Conservation (phyloP, 345 rosid species). For the Dipteronia dyeriana region DNA sequence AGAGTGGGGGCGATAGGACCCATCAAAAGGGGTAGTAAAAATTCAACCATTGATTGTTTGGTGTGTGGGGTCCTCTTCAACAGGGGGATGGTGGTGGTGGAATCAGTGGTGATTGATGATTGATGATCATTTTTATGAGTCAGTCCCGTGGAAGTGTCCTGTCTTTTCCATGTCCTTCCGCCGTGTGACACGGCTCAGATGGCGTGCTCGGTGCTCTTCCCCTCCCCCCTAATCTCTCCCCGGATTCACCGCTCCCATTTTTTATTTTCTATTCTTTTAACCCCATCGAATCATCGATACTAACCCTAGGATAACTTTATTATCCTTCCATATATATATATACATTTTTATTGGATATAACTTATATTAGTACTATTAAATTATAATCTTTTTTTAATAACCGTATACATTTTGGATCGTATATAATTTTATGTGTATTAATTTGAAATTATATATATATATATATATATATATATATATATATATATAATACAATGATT, state of each 20-base stretch:
- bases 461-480: too few species aligned
- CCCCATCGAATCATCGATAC: too few species aligned
- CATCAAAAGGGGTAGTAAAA: not conserved
- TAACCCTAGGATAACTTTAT: too few species aligned
- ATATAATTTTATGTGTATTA: too few species aligned
- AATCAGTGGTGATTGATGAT: not conserved
- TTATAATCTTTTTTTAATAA: too few species aligned
- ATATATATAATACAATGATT: too few species aligned
- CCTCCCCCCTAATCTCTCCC: not conserved
- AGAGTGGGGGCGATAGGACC: not conserved
- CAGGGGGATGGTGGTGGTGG: not conserved
- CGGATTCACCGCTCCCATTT: conserved; percentile 17
- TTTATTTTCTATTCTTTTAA: not conserved
- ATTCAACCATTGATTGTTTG: not conserved
- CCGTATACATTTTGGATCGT: too few species aligned
- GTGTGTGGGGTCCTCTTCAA: not conserved
- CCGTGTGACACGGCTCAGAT: conserved; percentile 31
- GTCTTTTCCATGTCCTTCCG: conserved; percentile 15
- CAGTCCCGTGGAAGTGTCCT: conserved; percentile 13
- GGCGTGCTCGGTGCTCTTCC: conserved; percentile 17
- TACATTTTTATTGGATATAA: too few species aligned
- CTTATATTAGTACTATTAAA: too few species aligned
- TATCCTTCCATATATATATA: too few species aligned
- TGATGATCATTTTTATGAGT: not conserved
- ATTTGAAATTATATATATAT: too few species aligned